phyloP scores from a whole-genome alignment of 352 stramenopile species.

The Phytopythium helicoides region DNA sequence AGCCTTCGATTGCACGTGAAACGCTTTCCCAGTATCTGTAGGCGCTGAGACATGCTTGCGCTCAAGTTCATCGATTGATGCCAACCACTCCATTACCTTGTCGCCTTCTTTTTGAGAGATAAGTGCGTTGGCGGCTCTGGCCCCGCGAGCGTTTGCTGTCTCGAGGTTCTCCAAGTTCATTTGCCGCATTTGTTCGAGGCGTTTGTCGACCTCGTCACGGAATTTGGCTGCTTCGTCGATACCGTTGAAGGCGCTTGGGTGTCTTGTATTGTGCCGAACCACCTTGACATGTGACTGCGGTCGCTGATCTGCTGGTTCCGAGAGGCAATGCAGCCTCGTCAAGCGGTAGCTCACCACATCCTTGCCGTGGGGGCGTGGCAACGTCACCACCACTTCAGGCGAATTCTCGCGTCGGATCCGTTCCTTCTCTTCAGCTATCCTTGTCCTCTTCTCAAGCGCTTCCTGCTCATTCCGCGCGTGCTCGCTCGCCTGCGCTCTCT shows the following conservation, averaged over 20 bases:
- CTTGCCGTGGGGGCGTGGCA: constrained; percentile 23
- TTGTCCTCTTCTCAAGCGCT: constrained; percentile 16
- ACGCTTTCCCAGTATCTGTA: neutral
- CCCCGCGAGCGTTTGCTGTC: constrained; percentile 33
- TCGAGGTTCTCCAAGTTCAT: constrained; percentile 33
- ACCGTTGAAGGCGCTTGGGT: constrained; percentile 28
- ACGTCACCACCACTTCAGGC: constrained; percentile 43
- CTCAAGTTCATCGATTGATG: constrained; percentile 43
- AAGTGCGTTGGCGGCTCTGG: constrained; percentile 27
- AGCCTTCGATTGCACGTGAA: neutral
- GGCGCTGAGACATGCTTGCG: constrained; percentile 10
- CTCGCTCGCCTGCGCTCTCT: constrained; percentile 39
- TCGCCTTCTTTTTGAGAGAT: constrained; percentile 32
- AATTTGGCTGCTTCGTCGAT: constrained; percentile 41
- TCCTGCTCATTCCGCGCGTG: constrained; percentile 38
- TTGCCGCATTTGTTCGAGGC: constrained; percentile 29
- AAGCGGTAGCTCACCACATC: constrained; percentile 56
- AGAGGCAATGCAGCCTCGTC: constrained; percentile 47
- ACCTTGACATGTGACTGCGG: constrained; percentile 35
- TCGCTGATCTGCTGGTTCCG: neutral
- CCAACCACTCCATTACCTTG: constrained; percentile 52
- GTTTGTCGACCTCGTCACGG: constrained; percentile 34
- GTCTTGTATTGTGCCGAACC: constrained; percentile 46
- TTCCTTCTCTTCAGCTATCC: constrained; percentile 26
- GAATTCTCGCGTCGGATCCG: constrained; percentile 18